Evolutionary conservation across 139 green algal species (phyloP), one percentile per base, ranked within the genome.

Genomic region (Picochlorum sp.): DNA sequence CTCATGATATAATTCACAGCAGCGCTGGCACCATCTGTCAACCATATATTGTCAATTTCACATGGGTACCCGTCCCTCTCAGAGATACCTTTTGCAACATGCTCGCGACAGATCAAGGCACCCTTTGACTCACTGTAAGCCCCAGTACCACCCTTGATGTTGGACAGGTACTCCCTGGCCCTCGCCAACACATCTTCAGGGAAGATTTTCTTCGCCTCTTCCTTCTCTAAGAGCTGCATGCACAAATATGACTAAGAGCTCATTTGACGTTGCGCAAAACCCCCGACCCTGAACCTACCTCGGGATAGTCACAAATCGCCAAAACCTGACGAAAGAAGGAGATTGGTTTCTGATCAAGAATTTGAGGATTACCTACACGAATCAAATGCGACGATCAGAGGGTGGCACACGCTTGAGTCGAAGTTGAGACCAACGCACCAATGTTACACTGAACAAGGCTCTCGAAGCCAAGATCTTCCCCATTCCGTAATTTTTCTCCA

Each of bases 261-360:
- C 2, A 11, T 13, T 58, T 14, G 50, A 26, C 23, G 23, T 58
- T 49, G 23, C 10, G 23, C 10, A 58, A 26, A 58, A 26, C 23
- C 50, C 34, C 7, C 34, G 9, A 41, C 49, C 15, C 23, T 18
- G 8, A 28, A 16, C 71, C 41, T 38, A 89, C 83, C 79, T 83
- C 69, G 23, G 91, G 90, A 66, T 84, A 91, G 57, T 95, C 88
- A 58, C 78, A 88, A 8, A 96, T 74, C 11, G 81, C 77, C 16
- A 96, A 78, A 3, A 96, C 86, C 65, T 95, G 87, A 4, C 88
- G 69, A 60, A 90, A 88, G 68, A 94, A 98, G 21, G 89, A 92
- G 11, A 98, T 83, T n/a, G 92, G 88, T 72, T 91, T 83, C 79
- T 98, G 92, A 0, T 91, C 87, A 6, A 98, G 77, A 3, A 84